Conservation (phyloP, 2,329 filamentous ascomycete species). For the Paraconiothyrium sp. region DNA sequence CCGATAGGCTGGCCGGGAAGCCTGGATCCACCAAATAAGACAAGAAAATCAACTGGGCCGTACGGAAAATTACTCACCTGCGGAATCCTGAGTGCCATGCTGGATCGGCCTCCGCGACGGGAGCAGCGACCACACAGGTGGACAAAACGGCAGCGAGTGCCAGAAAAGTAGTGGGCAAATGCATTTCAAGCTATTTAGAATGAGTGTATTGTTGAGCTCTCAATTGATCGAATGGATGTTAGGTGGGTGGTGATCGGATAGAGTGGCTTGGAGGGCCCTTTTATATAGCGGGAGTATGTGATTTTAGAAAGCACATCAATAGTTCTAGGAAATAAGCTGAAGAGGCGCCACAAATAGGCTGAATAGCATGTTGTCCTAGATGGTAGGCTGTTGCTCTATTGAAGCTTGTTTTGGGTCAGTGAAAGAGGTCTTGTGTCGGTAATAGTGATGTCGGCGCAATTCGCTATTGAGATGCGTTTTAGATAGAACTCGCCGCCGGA, state of each 20-base stretch:
- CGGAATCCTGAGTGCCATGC: neutral
- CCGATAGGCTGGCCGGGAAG: neutral
- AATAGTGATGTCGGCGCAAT: neutral
- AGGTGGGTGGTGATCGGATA: neutral
- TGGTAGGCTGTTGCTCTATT: neutral
- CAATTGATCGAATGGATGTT: neutral
- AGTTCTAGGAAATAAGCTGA: neutral
- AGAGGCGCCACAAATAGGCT: neutral
- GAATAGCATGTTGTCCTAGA: neutral
- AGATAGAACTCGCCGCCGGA: neutral
- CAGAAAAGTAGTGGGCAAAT: constrained; percentile 1
- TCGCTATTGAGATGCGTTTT: neutral
- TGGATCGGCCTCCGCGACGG: neutral
- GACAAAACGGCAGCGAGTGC: constrained; percentile 3
- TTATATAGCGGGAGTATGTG: neutral
- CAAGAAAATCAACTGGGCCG: too few species aligned
- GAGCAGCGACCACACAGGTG: neutral
- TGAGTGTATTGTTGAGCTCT: neutral
- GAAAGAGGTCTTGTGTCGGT: neutral
- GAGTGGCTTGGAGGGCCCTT: neutral
- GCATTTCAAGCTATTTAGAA: neutral
- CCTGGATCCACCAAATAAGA: neutral
- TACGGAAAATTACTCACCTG: neutral
- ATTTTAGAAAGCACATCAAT: neutral
- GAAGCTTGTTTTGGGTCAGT: neutral